Conservation (phyloP, 2,329 filamentous ascomycete genomes). For the Penicillium capsulatum region DNA sequence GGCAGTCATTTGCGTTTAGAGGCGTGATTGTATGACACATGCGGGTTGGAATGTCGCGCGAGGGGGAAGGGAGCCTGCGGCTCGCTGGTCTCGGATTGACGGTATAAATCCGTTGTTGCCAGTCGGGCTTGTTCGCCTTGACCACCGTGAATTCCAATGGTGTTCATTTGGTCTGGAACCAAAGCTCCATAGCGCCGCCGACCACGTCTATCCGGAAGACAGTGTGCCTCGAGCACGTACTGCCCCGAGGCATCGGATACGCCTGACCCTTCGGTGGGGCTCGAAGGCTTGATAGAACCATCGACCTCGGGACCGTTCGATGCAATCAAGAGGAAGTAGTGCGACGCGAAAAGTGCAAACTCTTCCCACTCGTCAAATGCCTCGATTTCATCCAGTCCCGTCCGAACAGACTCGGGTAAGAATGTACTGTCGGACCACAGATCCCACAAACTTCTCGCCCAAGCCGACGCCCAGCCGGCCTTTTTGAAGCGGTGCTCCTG, state of each 20-base stretch:
- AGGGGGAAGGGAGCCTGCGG: conserved; percentile 45
- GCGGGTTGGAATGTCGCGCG: conserved; percentile 38
- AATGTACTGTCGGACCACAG: conserved; percentile 71
- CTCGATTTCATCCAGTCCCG: conserved; percentile 64
- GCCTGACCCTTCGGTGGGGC: background rate
- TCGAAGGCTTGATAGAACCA: background rate
- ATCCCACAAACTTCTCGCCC: conserved; percentile 71
- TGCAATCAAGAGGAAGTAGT: conserved; percentile 77
- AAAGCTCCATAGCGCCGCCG: conserved; percentile 60
- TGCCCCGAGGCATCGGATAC: conserved; percentile 8
- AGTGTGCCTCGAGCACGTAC: conserved; percentile 21
- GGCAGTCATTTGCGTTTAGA: conserved; percentile 51
- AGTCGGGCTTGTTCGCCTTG: conserved; percentile 47
- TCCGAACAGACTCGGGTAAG: conserved; percentile 57
- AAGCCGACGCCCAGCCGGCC: conserved; percentile 63
- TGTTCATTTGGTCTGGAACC: conserved; percentile 36
- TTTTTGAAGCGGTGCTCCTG: conserved; percentile 65
- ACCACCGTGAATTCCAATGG: conserved; percentile 40
- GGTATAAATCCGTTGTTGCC: conserved; percentile 45
- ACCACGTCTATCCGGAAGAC: conserved; percentile 36
- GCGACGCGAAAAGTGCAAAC: conserved; percentile 75
- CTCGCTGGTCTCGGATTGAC: conserved; percentile 44
- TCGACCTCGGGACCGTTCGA: conserved; percentile 32
- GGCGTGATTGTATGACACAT: conserved; percentile 76
- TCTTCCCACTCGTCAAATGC: conserved; percentile 97